Conservation (phyloP, 2,329 filamentous ascomycete species). For the Sporothrix curviconia region DNA sequence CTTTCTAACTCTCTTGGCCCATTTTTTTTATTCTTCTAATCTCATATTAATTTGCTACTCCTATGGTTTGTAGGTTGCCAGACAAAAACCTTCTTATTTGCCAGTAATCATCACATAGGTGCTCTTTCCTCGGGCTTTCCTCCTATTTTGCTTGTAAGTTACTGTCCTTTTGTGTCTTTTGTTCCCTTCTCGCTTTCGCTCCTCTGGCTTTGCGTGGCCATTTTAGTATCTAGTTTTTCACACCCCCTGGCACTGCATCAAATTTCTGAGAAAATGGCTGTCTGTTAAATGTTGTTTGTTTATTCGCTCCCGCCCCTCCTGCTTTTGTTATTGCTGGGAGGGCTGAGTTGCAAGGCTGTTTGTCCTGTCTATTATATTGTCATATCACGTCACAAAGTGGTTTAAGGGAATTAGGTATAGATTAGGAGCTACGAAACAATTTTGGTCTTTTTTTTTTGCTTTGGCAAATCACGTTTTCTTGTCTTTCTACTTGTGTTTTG, state of each 20-base stretch:
- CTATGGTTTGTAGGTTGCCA: too few species aligned
- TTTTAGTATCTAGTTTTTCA: background rate
- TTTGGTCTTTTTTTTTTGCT: background rate
- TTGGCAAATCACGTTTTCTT: background rate
- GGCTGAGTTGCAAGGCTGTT: too few species aligned
- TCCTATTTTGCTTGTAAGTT: too few species aligned
- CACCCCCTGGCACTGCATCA: background rate
- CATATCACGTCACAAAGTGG: background rate
- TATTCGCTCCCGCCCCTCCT: too few species aligned
- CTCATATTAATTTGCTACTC: too few species aligned
- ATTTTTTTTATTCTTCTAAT: too few species aligned
- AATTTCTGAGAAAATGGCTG: background rate
- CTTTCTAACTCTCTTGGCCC: too few species aligned
- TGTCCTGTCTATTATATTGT: too few species aligned
- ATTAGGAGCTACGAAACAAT: slow-evolving; percentile 14
- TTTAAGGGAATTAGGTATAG: slow-evolving; percentile 8
- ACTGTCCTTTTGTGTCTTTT: too few species aligned
- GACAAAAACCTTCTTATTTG: background rate
- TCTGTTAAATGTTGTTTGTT: background rate
- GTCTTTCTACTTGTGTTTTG: background rate
- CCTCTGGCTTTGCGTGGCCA: background rate
- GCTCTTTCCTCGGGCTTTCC: too few species aligned
- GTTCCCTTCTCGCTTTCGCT: background rate
- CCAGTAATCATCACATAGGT: too few species aligned
- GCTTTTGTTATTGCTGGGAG: too few species aligned